phyloP scores from a whole-genome alignment of 495 filamentous ascomycete genomes.

The Cercophora scortea region DNA sequence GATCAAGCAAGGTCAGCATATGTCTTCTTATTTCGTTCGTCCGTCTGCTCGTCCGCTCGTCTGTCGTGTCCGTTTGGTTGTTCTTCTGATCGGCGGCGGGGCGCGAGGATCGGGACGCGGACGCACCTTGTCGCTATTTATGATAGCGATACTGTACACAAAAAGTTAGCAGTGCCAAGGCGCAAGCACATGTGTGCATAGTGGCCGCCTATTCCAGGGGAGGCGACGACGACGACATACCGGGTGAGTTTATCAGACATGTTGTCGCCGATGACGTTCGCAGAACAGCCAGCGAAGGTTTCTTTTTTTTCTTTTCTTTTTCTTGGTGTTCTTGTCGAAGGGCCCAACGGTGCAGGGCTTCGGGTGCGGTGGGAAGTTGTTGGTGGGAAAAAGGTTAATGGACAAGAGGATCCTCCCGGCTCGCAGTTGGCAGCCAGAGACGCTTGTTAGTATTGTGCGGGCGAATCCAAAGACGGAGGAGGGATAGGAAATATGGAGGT shows the following conservation, averaged over 20 bases:
- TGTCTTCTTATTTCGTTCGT: not conserved
- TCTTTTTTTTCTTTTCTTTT: not conserved
- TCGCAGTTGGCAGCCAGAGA: no score
- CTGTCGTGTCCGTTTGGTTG: no score
- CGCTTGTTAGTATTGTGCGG: not conserved
- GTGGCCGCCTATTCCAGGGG: not conserved
- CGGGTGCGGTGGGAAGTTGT: not conserved
- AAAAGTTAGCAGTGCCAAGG: not conserved
- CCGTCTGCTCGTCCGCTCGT: no score
- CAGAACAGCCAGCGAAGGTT: not conserved
- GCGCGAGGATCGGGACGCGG: not conserved
- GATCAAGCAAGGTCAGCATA: not conserved
- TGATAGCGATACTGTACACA: constrained; percentile 79
- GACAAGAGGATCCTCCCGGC: not conserved
- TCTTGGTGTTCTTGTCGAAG: not conserved
- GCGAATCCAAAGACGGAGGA: not conserved
- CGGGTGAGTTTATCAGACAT: constrained; percentile 87
- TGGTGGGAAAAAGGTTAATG: constrained; percentile 2
- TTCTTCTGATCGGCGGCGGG: no score
- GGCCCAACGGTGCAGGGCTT: not conserved
- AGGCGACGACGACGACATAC: constrained; percentile 33
- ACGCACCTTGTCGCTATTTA: constrained; percentile 91
- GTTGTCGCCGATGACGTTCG: constrained; percentile 14
- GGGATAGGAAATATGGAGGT: not conserved
- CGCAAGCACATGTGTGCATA: not conserved